Conservation (phyloP, 306 rosid species). For the Canavalia ensiformis region DNA sequence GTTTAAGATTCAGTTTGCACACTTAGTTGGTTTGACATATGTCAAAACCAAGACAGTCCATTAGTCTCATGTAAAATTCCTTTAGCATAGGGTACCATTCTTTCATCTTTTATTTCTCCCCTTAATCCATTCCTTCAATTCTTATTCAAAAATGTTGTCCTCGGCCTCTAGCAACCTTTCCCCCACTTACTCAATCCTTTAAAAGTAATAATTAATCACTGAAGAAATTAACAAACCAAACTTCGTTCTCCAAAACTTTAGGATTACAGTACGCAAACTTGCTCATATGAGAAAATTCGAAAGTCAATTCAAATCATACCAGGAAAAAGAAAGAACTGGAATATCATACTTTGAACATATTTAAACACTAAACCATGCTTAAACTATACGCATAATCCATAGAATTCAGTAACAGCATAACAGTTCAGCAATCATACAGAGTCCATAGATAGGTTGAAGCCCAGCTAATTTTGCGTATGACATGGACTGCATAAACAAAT, state of each 20-base stretch:
- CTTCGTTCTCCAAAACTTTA: conserved; percentile 4
- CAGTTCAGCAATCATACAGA: conserved; percentile 72
- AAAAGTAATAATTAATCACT: conserved; percentile 1
- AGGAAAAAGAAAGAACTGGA: not conserved
- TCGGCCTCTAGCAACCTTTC: not conserved
- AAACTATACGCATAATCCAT: conserved; percentile 21
- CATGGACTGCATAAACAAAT: conserved; percentile 74
- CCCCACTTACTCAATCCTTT: conserved; percentile 13
- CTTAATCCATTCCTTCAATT: not conserved
- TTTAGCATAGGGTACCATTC: conserved; percentile 20
- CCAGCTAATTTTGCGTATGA: conserved; percentile 98
- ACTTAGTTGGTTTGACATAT: conserved; percentile 28
- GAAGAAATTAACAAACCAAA: conserved; percentile 27
- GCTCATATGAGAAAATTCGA: conserved; percentile 19
- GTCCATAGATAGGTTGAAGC: conserved; percentile 93
- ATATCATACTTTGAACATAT: conserved; percentile 5
- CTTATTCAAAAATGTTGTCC: not conserved
- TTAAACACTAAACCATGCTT: not conserved
- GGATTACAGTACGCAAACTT: not conserved
- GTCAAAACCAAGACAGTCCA: not conserved
- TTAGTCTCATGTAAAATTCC: conserved; percentile 3
- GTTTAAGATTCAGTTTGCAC: not conserved
- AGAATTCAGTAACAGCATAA: conserved; percentile 34
- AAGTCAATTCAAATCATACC: not conserved
- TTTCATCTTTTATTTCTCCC: not conserved